A percentile compares a stretch with the other conserved stretches of the same genome.
Evolutionary conservation across 768 basidiomycete genomes (phyloP).

Genomic region (Tricholoma terreum): DNA sequence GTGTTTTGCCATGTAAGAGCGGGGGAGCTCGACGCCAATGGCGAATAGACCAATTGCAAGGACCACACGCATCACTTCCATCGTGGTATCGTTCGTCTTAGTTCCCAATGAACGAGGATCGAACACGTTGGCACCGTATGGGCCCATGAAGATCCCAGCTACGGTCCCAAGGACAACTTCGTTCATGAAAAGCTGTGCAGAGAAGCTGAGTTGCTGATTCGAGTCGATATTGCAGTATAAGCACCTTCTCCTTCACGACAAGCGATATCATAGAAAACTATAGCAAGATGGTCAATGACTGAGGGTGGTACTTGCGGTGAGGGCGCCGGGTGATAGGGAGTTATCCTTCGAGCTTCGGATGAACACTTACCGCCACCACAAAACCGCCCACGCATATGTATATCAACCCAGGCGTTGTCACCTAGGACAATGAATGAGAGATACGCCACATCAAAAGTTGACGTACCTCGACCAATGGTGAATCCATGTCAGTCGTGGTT

Average conservation of each 20-base stretch:
- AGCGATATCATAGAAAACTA: conserved; percentile 86
- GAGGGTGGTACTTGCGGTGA: not conserved
- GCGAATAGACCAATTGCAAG: conserved; percentile 93
- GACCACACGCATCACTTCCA: conserved; percentile 43
- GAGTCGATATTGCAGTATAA: not conserved
- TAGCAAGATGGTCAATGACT: not conserved
- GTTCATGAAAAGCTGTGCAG: conserved; percentile 71
- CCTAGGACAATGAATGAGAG: conserved; percentile 37
- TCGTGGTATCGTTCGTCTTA: conserved; percentile 50
- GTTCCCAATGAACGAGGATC: conserved; percentile 72
- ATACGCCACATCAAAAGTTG: conserved; percentile 4
- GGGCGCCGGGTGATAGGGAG: no score
- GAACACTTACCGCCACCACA: conserved; percentile 11
- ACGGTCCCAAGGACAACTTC: conserved; percentile 91
- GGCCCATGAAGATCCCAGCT: conserved; percentile 65
- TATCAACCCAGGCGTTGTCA: conserved; percentile 48
- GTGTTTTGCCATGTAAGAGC: conserved; percentile 79
- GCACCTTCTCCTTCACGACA: conserved; percentile 76
- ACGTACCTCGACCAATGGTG: conserved; percentile 32
- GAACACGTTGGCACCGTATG: conserved; percentile 67
- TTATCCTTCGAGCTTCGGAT: not conserved
- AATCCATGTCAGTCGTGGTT: not conserved
- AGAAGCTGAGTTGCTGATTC: not conserved
- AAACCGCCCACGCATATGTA: conserved; percentile 63
- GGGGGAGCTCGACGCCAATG: conserved; percentile 91